Evolutionary conservation across 2,329 filamentous ascomycete species (phyloP).

Genomic region (Calonectria pseudoturangicola): DNA sequence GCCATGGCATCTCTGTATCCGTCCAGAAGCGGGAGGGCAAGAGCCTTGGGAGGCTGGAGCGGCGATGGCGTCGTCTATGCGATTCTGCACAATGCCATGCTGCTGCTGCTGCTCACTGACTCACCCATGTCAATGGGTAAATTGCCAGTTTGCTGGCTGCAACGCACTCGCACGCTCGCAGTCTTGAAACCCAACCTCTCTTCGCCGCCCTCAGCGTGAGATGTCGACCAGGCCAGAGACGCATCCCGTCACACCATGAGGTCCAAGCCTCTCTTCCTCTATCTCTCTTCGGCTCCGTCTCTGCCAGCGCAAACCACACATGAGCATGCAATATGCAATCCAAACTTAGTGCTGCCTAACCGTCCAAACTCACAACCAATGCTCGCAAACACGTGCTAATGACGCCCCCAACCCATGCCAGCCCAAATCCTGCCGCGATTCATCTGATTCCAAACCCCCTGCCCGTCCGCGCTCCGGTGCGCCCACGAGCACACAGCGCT

Average conservation of each 20-base stretch:
- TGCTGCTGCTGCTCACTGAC: background rate
- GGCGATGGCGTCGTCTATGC: background rate
- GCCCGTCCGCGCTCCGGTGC: conserved; percentile 25
- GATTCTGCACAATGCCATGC: conserved; percentile 10
- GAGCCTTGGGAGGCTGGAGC: background rate
- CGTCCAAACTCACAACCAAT: conserved; percentile 31
- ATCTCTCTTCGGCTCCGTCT: background rate
- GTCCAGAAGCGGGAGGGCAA: conserved; percentile 7
- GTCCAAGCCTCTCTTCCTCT: background rate
- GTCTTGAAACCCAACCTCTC: conserved; percentile 35
- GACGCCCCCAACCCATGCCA: conserved; percentile 39
- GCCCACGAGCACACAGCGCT: conserved; percentile 23
- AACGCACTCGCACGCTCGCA: conserved; percentile 13
- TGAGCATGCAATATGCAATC: background rate
- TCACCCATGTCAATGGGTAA: conserved; percentile 11
- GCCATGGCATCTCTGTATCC: conserved; percentile 24
- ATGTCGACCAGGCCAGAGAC: conserved; percentile 14
- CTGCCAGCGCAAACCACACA: conserved; percentile 30
- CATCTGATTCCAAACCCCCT: conserved; percentile 40
- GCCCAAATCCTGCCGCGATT: conserved; percentile 36
- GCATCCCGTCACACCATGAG: conserved; percentile 35
- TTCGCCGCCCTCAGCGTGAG: conserved; percentile 10
- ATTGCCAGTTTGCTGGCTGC: background rate
- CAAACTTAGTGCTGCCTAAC: conserved; percentile 13
- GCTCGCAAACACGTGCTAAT: conserved; percentile 48